Percentiles rank a stretch among this genome's conserved stretches.
phyloP scores from a whole-genome alignment of 148 eudicot species.

The Talinum fruticosum region DNA sequence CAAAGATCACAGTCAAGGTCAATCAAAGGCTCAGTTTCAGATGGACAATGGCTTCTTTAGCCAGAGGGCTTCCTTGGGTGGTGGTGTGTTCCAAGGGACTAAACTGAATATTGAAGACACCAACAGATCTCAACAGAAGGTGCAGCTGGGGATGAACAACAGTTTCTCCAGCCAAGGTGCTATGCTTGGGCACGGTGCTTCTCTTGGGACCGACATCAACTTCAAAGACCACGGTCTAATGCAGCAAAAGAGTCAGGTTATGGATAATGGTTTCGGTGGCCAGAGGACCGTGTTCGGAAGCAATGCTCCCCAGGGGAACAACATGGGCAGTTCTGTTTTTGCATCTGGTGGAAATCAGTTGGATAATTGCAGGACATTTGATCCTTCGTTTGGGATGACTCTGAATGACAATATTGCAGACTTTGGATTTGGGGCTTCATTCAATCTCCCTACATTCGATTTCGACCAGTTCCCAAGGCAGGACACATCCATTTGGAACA shows the following conservation, averaged over 20 bases:
- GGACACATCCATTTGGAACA: conserved; percentile 31
- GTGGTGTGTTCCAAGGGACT: not conserved
- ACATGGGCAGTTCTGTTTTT: conserved; percentile 24
- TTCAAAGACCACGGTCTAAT: not conserved
- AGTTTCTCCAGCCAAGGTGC: conserved; percentile 2
- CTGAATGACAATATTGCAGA: conserved; percentile 29
- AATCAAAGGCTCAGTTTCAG: conserved; percentile 19
- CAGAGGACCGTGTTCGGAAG: not conserved
- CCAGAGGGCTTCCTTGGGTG: not conserved
- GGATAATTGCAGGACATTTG: conserved; percentile 19
- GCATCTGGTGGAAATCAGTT: conserved; percentile 26
- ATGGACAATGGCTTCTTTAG: conserved; percentile 16
- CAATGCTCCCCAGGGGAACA: conserved; percentile 12
- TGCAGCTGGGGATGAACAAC: conserved; percentile 1
- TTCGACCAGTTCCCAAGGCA: conserved; percentile 31
- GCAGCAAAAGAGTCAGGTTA: conserved; percentile 19
- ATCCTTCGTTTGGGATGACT: conserved; percentile 28
- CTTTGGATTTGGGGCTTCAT: conserved; percentile 31
- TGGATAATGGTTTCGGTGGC: conserved; percentile 18
- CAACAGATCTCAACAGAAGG: conserved; percentile 12
- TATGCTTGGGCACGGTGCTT: conserved; percentile 5
- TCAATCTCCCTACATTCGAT: conserved; percentile 23
- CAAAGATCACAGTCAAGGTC: conserved; percentile 19
- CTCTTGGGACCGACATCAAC: not conserved
- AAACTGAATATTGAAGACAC: not conserved